phyloP scores from a whole-genome alignment of 192 early-diverging fungal species.

The Coemansia sp. region DNA sequence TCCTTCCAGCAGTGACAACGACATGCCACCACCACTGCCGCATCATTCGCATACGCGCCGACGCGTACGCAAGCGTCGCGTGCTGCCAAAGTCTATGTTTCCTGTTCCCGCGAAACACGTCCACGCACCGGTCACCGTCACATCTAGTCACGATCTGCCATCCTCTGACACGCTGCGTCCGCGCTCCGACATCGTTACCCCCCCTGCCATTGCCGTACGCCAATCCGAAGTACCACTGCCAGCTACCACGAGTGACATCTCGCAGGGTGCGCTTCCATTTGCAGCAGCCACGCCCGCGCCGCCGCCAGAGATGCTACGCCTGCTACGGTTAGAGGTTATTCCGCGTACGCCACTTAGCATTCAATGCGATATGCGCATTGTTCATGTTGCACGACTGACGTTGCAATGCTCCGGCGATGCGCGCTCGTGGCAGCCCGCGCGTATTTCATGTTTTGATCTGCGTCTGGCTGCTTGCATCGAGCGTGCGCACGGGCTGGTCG shows the following conservation, averaged over 20 bases:
- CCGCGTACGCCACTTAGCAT: constrained; percentile 41
- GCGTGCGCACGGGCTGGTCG: constrained; percentile 26
- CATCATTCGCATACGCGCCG: constrained; percentile 28
- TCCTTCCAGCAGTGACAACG: constrained; percentile 42
- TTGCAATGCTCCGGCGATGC: constrained; percentile 35
- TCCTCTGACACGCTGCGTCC: constrained; percentile 32
- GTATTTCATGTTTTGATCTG: constrained; percentile 39
- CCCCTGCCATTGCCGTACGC: background rate
- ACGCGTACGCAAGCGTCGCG: constrained; percentile 52
- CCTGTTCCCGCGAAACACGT: constrained; percentile 15
- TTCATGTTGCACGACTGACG: constrained; percentile 28
- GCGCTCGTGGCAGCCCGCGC: constrained; percentile 27
- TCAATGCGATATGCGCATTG: constrained; percentile 14
- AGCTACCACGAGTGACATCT: background rate
- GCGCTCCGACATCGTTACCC: background rate
- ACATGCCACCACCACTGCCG: constrained; percentile 18
- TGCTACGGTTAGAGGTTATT: constrained; percentile 20
- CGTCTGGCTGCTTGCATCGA: constrained; percentile 25
- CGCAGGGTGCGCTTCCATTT: background rate
- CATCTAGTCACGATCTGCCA: background rate
- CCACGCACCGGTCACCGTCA: constrained; percentile 4
- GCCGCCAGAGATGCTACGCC: constrained; percentile 16
- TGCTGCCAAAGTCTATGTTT: constrained; percentile 47
- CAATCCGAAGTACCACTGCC: background rate
- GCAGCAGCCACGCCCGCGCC: background rate